Conservation (phyloP, 2,329 filamentous ascomycete genomes). For the Aspergillus fumigatiaffinis region DNA sequence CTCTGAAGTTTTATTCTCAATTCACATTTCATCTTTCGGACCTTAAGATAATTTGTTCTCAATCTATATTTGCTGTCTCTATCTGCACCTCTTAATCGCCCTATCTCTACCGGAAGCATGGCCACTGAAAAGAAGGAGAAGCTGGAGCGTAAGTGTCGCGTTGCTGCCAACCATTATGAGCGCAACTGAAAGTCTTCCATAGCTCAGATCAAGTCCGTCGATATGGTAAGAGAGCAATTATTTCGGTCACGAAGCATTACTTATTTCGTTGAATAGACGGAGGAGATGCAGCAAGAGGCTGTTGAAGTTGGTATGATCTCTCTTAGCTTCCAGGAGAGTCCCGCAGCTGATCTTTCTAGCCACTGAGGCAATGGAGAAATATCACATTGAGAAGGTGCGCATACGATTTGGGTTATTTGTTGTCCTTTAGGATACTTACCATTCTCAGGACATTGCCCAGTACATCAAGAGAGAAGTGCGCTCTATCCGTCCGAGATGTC, state of each 20-base stretch:
- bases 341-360: constrained; percentile 46
- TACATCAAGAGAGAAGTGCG: constrained; percentile 89
- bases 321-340: not conserved
- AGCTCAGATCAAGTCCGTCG: constrained; percentile 97
- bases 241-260: constrained; percentile 10
- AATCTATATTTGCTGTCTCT: not conserved
- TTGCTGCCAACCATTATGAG: not conserved
- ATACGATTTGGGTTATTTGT: not conserved
- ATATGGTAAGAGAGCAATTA: constrained; percentile 69
- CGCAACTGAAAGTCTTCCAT: constrained; percentile 15
- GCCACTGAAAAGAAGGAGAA: constrained; percentile 62
- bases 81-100: not conserved
- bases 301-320: constrained; percentile 81
- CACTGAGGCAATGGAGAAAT: constrained; percentile 68
- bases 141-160: constrained; percentile 62
- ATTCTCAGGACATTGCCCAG: constrained; percentile 81
- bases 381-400: constrained; percentile 65
- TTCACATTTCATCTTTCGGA: not conserved
- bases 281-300: constrained; percentile 94
- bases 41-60: not conserved
- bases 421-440: constrained; percentile 9
- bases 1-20: not conserved
- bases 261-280: constrained; percentile 59
- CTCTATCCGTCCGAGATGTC: constrained; percentile 12
- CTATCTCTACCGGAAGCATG: constrained; percentile 25